Evolutionary conservation across 768 basidiomycete species (phyloP), one percentile per base, ranked within the genome.

Genomic region (Rhizopogon vesiculosus): DNA sequence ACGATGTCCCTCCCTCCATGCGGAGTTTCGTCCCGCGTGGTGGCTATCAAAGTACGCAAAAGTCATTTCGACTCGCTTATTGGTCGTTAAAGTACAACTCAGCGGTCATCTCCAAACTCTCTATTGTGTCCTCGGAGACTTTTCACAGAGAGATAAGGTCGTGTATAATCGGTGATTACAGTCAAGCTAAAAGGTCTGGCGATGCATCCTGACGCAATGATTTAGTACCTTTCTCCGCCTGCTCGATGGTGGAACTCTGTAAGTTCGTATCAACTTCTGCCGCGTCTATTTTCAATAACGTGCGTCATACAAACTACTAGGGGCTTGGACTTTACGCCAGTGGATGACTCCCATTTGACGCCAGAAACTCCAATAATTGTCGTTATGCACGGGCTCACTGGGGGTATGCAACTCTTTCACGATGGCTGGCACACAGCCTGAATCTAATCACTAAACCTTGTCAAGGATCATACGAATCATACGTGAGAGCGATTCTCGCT

Each of bases 391-490:
- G 69, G 69, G 28, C 53, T 70, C 22, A 70, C 69, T 22, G 69
- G 69, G 54, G 69, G 69, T 72, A 60, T 29, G 56, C 25, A 28
- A 39, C 33, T 18, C 42, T 43, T 15, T n/a, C 52, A 51, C 45
- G 15, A 45, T 29, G 19, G 12, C 12, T 22, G 22, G 1, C 42
- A 42, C 42, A 39, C 56, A 18, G 38, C 44, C 42, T 35, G 22
- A 33, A 29, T 39, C 28, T 44, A 33, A 43, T 58, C 42, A 31
- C 25, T 61, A 35, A 62, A 33, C 40, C 42, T 56, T 51, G 59
- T 33, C 56, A 59, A 92, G 91, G 91, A 40, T 93, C 91, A 18
- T 84, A 96, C 66, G 96, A 96, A 76, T 78, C 86, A 18, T 98
- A 97, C 65, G 90, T 97, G 43, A 79, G 93, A 59, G 85, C 89